Percentiles rank a stretch among this genome's conserved stretches.
Evolutionary conservation across 345 rosid species (phyloP).

Genomic region (Orychophragmus violaceus): DNA sequence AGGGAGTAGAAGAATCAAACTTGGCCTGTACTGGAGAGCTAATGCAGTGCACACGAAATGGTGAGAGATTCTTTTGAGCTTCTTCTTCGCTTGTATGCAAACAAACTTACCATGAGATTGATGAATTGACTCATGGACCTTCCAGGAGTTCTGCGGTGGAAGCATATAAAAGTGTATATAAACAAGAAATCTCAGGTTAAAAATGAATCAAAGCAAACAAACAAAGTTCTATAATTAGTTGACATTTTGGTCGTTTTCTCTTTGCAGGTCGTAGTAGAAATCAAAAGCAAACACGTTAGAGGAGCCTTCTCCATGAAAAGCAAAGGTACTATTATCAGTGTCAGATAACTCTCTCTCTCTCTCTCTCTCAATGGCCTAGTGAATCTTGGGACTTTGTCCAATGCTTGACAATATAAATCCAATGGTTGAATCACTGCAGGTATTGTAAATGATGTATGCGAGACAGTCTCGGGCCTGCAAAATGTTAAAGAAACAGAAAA

Average conservation of each 20-base stretch:
- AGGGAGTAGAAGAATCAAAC: slow-evolving; percentile 32
- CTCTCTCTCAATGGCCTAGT: background rate
- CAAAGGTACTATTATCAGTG: slow-evolving; percentile 40
- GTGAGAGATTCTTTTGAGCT: slow-evolving; percentile 28
- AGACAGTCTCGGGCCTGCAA: slow-evolving; percentile 65
- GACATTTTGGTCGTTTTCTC: background rate
- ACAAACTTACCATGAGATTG: background rate
- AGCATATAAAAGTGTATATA: slow-evolving; percentile 50
- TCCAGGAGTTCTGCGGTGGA: slow-evolving; percentile 61
- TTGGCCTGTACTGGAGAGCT: slow-evolving; percentile 62
- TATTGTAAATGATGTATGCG: slow-evolving; percentile 65
- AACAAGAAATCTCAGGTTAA: slow-evolving; percentile 78
- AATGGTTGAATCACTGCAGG: slow-evolving; percentile 35
- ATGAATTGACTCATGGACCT: slow-evolving; percentile 11
- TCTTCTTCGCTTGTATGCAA: background rate
- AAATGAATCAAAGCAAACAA: background rate
- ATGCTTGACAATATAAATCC: background rate
- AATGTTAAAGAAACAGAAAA: slow-evolving; percentile 66
- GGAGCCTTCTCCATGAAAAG: slow-evolving; percentile 90
- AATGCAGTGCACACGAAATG: slow-evolving; percentile 60
- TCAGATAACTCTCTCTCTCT: background rate
- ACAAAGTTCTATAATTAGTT: background rate
- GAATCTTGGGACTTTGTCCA: background rate
- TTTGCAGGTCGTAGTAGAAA: slow-evolving; percentile 57
- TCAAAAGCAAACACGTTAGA: slow-evolving; percentile 80